Evolutionary conservation across 164 flowering plant species (phyloP).

Genomic region (Magnolia sinica): DNA sequence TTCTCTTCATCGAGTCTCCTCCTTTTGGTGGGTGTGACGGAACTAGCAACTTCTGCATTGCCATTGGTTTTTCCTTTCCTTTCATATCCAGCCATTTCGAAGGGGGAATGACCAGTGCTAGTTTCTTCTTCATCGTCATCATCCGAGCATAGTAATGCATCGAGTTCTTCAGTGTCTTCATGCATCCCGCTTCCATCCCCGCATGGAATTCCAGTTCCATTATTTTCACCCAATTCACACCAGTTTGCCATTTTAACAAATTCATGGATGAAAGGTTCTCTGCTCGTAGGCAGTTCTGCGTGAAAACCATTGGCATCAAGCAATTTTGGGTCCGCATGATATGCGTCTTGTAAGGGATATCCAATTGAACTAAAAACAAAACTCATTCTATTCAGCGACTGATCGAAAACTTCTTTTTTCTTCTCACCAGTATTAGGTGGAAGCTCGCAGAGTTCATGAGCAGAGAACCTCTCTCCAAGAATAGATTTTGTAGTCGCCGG

Average conservation of each 20-base stretch:
- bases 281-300: conserved; percentile 16
- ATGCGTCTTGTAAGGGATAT: conserved; percentile 20
- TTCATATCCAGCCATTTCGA: conserved; percentile 39
- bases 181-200: conserved; percentile 54
- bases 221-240: conserved; percentile 19
- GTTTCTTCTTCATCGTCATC: conserved; percentile 64
- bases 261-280: conserved; percentile 17
- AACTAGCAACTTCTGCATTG: conserved; percentile 27
- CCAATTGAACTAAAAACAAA: conserved; percentile 48
- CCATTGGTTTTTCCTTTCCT: background rate
- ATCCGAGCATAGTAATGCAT: conserved; percentile 86
- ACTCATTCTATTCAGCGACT: conserved; percentile 62
- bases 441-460: conserved; percentile 6
- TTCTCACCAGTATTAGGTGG: conserved; percentile 29
- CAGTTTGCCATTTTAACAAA: background rate
- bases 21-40: conserved; percentile 36
- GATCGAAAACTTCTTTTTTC: conserved; percentile 72
- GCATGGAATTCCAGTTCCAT: conserved; percentile 13
- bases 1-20: conserved; percentile 30
- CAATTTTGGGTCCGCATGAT: conserved; percentile 24
- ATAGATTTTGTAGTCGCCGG: conserved; percentile 22
- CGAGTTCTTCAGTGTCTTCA: conserved; percentile 83
- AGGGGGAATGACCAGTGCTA: conserved; percentile 89
- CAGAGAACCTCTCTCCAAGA: conserved; percentile 20
- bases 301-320: conserved; percentile 8